These are phyloP conservation scores for Aspergillus sp. DNA, from an alignment of 2,329 filamentous ascomycete species.

Conservation along the genomic window DNA sequence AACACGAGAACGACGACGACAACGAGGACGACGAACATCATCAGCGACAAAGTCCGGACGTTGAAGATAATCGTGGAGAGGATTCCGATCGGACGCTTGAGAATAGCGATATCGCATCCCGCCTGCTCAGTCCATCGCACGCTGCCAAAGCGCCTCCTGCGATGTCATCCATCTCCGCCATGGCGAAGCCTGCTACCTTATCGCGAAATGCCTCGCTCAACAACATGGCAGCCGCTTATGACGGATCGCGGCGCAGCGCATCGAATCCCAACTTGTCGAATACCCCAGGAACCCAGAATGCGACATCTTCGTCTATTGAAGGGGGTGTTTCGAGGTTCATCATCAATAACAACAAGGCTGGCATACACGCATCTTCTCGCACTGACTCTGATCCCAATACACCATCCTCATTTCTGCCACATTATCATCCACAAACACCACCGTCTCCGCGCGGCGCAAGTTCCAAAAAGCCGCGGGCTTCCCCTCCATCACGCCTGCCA, in stretches of 20 bases:
- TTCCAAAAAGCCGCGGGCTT: constrained; percentile 24
- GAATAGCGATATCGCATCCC: constrained; percentile 33
- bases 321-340: constrained; percentile 45
- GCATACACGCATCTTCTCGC: constrained; percentile 26
- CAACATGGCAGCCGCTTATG: constrained; percentile 29
- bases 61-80: constrained; percentile 16
- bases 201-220: constrained; percentile 33
- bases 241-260: constrained; percentile 25
- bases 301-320: constrained; percentile 44
- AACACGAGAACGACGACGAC: constrained; percentile 10
- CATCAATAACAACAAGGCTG: constrained; percentile 24
- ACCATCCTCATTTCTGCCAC: constrained; percentile 43
- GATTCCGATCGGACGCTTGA: constrained; percentile 15
- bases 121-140: constrained; percentile 34
- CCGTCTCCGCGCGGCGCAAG: constrained; percentile 33
- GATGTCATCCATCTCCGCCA: constrained; percentile 45
- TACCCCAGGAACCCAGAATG: constrained; percentile 28
- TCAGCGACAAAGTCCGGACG: constrained; percentile 7
- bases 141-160: constrained; percentile 43
- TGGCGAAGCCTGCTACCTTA: constrained; percentile 32
- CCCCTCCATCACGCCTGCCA: constrained; percentile 28
- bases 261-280: constrained; percentile 21
- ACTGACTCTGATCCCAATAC: constrained; percentile 42
- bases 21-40: constrained; percentile 8
- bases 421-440: constrained; percentile 43